A percentile compares a stretch with the other conserved stretches of the same genome.
phyloP scores from a whole-genome alignment of 768 basidiomycete species.

The Holtermanniella nyarrowii region DNA sequence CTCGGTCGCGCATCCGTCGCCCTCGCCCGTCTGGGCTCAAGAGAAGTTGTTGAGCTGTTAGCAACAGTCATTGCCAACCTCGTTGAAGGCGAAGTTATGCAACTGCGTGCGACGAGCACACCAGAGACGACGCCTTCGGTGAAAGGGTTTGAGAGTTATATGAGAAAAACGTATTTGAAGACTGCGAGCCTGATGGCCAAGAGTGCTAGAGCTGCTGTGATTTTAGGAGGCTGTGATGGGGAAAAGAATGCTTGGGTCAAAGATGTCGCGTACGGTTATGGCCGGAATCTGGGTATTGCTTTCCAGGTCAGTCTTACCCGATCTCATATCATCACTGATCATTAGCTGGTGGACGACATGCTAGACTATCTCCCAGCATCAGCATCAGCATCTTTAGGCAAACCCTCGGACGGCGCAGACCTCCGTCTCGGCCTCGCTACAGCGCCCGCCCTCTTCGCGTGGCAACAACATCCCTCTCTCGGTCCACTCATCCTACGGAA shows the following conservation, averaged over 20 bases:
- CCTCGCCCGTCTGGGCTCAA: slow-evolving; percentile 70
- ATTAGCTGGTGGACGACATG: slow-evolving; percentile 85
- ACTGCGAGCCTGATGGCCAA: slow-evolving; percentile 87
- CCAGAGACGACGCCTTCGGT: slow-evolving; percentile 27
- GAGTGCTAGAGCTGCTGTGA: slow-evolving; percentile 67
- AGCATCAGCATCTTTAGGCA: slow-evolving; percentile 60
- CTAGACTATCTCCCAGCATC: slow-evolving; percentile 80
- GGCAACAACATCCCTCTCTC: slow-evolving; percentile 64
- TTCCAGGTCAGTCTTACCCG: slow-evolving; percentile 62
- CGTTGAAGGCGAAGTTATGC: slow-evolving; percentile 92
- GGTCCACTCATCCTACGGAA: slow-evolving; percentile 67
- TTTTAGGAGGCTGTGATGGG: slow-evolving; percentile 63
- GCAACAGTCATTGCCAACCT: slow-evolving; percentile 85
- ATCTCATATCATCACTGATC: neutral
- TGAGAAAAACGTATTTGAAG: slow-evolving; percentile 88
- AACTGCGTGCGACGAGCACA: slow-evolving; percentile 46
- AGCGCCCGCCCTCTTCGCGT: slow-evolving; percentile 74
- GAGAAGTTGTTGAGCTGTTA: slow-evolving; percentile 86
- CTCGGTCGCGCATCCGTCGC: slow-evolving; percentile 83
- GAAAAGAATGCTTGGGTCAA: slow-evolving; percentile 67
- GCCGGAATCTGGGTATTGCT: slow-evolving; percentile 82
- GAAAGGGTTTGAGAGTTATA: slow-evolving; percentile 51
- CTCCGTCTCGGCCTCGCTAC: slow-evolving; percentile 73
- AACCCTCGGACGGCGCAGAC: slow-evolving; percentile 74
- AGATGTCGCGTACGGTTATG: slow-evolving; percentile 83